phyloP scores from a whole-genome alignment of 2,329 filamentous ascomycete species.

The Leptographium procerum region DNA sequence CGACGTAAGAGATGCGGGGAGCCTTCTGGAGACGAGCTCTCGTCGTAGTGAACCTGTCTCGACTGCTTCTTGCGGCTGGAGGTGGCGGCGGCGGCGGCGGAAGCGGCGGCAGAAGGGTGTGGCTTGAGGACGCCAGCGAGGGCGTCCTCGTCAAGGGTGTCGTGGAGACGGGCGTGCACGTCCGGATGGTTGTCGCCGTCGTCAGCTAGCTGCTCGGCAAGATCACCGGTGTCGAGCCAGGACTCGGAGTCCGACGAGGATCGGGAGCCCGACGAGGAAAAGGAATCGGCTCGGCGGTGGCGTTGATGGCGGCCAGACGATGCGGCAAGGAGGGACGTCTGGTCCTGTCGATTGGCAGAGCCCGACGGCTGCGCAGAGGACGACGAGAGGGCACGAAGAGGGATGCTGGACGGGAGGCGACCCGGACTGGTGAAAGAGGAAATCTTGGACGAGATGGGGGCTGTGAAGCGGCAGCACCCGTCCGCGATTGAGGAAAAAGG shows the following conservation, averaged over 20 bases:
- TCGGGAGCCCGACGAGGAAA: conserved; percentile 15
- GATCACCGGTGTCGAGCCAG: conserved; percentile 91
- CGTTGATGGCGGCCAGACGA: conserved; percentile 21
- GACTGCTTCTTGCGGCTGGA: conserved; percentile 25
- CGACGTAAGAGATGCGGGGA: conserved; percentile 21
- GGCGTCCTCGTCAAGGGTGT: conserved; percentile 52
- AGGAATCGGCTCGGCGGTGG: conserved; percentile 15
- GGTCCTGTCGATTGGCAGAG: conserved; percentile 21
- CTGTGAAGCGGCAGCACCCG: conserved; percentile 67
- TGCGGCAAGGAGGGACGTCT: conserved; percentile 34
- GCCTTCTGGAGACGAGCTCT: conserved; percentile 31
- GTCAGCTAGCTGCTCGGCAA: conserved; percentile 78
- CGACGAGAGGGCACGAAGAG: conserved; percentile 58
- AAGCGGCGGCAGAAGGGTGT: conserved; percentile 16
- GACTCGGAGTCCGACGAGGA: conserved; percentile 41
- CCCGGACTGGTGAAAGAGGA: conserved; percentile 50
- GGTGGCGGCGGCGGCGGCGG: conserved; percentile 9
- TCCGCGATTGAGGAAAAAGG: conserved; percentile 27
- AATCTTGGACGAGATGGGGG: conserved; percentile 74
- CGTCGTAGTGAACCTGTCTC: conserved; percentile 61
- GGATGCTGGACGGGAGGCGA: conserved; percentile 74
- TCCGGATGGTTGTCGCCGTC: conserved; percentile 56
- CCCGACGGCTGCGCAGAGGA: conserved; percentile 19
- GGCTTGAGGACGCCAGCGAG: conserved; percentile 36
- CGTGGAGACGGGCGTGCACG: conserved; percentile 56